Base-by-base conservation (phyloP, 1,284 basidiomycete genomes). In the Austroboletus novae-zelandiae region DNA sequence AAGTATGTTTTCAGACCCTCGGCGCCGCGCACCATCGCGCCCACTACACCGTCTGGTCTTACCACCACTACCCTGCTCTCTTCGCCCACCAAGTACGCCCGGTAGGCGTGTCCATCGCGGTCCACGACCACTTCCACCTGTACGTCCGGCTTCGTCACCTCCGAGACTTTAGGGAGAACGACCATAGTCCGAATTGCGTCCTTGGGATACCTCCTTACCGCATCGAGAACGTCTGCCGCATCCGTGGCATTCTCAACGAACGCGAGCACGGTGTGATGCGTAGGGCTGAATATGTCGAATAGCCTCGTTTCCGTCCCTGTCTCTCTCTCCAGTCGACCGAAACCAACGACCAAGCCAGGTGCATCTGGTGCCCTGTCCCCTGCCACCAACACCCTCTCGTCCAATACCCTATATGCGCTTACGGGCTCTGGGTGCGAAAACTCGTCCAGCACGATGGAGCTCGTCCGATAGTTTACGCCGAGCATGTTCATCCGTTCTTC, bases 11-110 rank as follows among this genome's bases (percentile, higher is more conserved):
- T 27, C 10, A 73, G 27, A 1, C 71, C 71, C 18, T 62, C 60
- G 2, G 45, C 52, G 1, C 63, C 64, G 0, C 43, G 54, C 17
- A 70, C 61, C 4, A 73, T 56, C 0, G 65, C 73, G 13, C 73
- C 74, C 7, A 69, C 55, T 1, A 69, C 63, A 4, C 70, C 70
- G 50, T 75, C 73, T 0, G 74, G 74, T 9, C 73, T 60, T 4
- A 74, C 63, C 7, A 67, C 56, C 1, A 61, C 59, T 8, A 61
- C 48, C 32, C 44, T 57, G 8, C 10, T 52, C 34, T 56, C 52
- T n/a, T n/a, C n/a, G n/a, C n/a, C 55, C 60, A 42, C 50, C 31
- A 65, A 20, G 42, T 66, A 64, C 7, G 37, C 64, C 4, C 43
- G 42, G 29, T 64, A 59, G 14, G 57, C 61, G 15, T 67, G 51